Percentiles rank a stretch among this genome's conserved stretches.
These are phyloP conservation scores for Pythium myriotylum DNA, from an alignment of 352 stramenopile species.

Conservation along the genomic window DNA sequence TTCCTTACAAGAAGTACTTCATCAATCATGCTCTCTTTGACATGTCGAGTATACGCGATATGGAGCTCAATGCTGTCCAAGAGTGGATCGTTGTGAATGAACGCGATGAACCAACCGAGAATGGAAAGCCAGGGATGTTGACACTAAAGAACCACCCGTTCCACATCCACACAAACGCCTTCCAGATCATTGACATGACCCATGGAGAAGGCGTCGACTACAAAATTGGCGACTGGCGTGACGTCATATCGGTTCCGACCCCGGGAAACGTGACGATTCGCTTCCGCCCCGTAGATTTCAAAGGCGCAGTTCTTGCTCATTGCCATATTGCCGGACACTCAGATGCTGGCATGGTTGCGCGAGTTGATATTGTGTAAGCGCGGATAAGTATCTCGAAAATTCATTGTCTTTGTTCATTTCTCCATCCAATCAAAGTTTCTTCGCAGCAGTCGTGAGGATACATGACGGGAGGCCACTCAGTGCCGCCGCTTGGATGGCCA, in stretches of 20 bases:
- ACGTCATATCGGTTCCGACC: conserved; percentile 76
- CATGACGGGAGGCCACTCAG: conserved; percentile 4
- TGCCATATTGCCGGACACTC: conserved; percentile 84
- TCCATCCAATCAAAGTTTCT: neutral
- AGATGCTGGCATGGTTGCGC: conserved; percentile 78
- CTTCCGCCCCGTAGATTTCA: conserved; percentile 71
- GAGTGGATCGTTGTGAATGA: conserved; percentile 79
- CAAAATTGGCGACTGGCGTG: conserved; percentile 75
- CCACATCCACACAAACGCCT: conserved; percentile 85
- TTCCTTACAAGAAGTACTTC: conserved; percentile 74
- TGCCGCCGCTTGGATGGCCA: conserved; percentile 13
- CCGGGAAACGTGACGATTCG: conserved; percentile 83
- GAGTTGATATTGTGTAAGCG: conserved; percentile 43
- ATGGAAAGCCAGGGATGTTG: conserved; percentile 26
- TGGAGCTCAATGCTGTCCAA: conserved; percentile 58
- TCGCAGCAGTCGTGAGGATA: neutral
- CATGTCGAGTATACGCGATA: conserved; percentile 45
- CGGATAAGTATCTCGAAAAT: too few relatives aligned
- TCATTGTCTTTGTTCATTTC: too few relatives aligned
- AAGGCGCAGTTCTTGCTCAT: conserved; percentile 62
- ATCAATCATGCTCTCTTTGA: conserved; percentile 71
- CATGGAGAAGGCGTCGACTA: conserved; percentile 74
- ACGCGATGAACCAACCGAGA: conserved; percentile 32
- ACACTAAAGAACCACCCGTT: conserved; percentile 81
- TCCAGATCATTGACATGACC: conserved; percentile 78